Evolutionary conservation across 1,284 basidiomycete species (phyloP).

Genomic region (Abortiporus biennis): DNA sequence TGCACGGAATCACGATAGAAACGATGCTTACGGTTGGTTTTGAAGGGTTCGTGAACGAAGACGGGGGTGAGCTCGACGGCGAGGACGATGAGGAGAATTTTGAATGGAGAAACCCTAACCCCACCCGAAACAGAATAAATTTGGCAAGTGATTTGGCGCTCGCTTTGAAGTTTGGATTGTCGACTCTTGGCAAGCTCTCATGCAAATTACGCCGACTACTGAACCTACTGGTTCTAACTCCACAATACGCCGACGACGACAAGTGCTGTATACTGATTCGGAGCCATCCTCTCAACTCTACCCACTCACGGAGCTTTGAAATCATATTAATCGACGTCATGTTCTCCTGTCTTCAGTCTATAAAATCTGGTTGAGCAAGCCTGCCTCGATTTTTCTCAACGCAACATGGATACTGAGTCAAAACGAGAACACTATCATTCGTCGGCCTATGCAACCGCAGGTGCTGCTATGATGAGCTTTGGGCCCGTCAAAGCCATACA

Average conservation of each 20-base stretch:
- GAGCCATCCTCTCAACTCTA: no score
- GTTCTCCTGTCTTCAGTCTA: neutral
- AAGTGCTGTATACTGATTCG: no score
- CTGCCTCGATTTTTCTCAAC: neutral
- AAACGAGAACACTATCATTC: slow-evolving; percentile 24
- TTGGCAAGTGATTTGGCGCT: no score
- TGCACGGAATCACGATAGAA: no score
- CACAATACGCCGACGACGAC: no score
- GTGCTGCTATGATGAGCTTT: slow-evolving; percentile 37
- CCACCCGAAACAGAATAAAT: neutral
- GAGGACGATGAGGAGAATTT: slow-evolving; percentile 17
- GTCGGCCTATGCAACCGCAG: slow-evolving; percentile 25
- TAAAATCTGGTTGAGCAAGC: neutral
- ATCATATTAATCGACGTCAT: slow-evolving; percentile 3
- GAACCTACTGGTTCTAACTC: no score
- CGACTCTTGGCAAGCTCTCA: no score
- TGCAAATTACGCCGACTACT: no score
- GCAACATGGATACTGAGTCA: slow-evolving; percentile 21
- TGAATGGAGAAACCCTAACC: slow-evolving; percentile 16
- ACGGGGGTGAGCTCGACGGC: slow-evolving; percentile 29
- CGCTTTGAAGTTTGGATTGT: no score
- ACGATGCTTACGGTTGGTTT: slow-evolving; percentile 17
- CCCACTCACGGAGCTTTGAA: no score
- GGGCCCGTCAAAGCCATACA: slow-evolving; percentile 39
- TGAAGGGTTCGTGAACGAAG: slow-evolving; percentile 11